These are phyloP conservation scores for Myrica gale DNA, from an alignment of 306 rosid species.

Conservation along the genomic window DNA sequence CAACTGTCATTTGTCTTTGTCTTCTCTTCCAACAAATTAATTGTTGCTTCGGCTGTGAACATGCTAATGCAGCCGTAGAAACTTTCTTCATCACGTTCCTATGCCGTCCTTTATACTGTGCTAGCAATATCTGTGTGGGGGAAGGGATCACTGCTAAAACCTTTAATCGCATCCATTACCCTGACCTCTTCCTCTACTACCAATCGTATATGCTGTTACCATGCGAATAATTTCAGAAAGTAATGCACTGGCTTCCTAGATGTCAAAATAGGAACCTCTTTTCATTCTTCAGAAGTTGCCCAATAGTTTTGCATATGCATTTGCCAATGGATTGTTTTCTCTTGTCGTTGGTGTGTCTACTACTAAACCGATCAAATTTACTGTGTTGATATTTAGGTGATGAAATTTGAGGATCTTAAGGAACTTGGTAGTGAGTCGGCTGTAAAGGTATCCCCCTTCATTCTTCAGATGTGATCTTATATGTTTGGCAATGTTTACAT, in stretches of 20 bases:
- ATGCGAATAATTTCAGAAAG: not conserved
- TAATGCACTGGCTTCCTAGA: not conserved
- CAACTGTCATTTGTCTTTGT: conserved; percentile 1
- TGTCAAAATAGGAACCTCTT: not conserved
- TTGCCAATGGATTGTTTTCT: not conserved
- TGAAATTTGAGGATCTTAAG: conserved; percentile 96
- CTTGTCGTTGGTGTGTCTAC: conserved; percentile 6
- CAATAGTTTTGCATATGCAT: not conserved
- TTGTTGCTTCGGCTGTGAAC: conserved; percentile 6
- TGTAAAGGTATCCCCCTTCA: conserved; percentile 63
- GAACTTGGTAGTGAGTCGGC: conserved; percentile 85
- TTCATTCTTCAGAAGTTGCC: not conserved
- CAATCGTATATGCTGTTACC: not conserved
- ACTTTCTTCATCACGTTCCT: not conserved
- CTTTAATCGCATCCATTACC: not conserved
- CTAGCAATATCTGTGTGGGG: not conserved
- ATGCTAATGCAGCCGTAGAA: not conserved
- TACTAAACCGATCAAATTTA: conserved; percentile 19
- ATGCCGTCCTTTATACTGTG: not conserved
- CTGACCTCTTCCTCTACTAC: not conserved
- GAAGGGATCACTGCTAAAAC: not conserved
- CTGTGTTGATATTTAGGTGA: conserved; percentile 55
- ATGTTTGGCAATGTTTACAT: not conserved
- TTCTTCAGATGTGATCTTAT: conserved; percentile 9
- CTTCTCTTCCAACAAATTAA: conserved; percentile 8